phyloP scores from a whole-genome alignment of 352 stramenopile species.

The Globisporangium sylvaticum region DNA sequence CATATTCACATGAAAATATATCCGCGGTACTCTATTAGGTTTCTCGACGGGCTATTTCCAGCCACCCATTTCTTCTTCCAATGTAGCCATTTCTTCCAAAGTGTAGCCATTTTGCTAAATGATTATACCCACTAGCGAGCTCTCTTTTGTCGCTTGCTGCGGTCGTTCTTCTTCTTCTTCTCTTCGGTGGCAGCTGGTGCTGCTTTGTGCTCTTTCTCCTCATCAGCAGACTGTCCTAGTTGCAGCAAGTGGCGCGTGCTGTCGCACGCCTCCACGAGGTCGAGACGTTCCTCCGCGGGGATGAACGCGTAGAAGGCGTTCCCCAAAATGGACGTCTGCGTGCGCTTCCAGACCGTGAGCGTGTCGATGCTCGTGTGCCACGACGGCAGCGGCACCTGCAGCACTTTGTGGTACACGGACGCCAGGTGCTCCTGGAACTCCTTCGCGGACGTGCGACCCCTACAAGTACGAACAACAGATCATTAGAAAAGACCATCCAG shows the following conservation, averaged over 20 bases:
- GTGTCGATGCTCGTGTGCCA: constrained; percentile 93
- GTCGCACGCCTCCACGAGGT: constrained; percentile 55
- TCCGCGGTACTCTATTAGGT: background rate
- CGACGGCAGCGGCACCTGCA: constrained; percentile 87
- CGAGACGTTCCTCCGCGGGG: constrained; percentile 64
- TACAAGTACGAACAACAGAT: constrained; percentile 16
- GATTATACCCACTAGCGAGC: background rate
- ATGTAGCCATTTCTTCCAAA: background rate
- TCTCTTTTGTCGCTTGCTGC: background rate
- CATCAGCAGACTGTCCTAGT: background rate
- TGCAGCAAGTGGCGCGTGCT: constrained; percentile 63
- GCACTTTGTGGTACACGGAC: constrained; percentile 91
- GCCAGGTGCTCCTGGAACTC: constrained; percentile 91
- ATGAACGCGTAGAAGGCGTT: constrained; percentile 76
- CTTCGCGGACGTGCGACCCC: constrained; percentile 88
- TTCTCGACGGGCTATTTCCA: background rate
- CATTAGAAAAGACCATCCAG: background rate
- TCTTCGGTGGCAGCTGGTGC: background rate
- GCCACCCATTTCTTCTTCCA: background rate
- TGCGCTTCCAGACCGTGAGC: constrained; percentile 93
- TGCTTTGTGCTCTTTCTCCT: constrained; percentile 7
- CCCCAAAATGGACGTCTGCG: constrained; percentile 86
- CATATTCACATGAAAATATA: background rate
- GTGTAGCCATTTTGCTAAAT: background rate
- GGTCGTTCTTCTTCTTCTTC: background rate